A percentile compares a stretch with the other conserved stretches of the same genome.
Evolutionary conservation across 306 rosid species (phyloP).

Genomic region (Prunus padus): DNA sequence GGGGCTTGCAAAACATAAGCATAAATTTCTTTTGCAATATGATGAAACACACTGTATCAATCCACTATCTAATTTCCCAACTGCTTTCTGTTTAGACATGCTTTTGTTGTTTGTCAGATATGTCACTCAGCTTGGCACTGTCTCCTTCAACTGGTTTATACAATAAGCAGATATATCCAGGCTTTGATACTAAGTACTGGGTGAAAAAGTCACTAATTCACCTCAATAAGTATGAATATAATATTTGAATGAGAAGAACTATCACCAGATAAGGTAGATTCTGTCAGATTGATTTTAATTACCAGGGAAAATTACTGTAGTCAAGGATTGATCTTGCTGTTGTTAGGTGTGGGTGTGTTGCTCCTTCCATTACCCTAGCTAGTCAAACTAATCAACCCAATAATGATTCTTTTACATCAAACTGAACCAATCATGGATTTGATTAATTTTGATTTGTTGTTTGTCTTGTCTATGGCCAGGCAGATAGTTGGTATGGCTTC

Average conservation of each 20-base stretch:
- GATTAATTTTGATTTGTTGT: neutral
- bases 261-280: neutral
- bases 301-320: neutral
- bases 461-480: neutral
- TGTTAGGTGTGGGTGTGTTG: too few relatives aligned
- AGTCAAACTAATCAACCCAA: neutral
- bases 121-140: neutral
- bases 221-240: neutral
- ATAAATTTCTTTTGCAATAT: too few relatives aligned
- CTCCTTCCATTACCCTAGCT: neutral
- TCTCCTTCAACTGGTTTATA: neutral
- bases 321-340: too few relatives aligned
- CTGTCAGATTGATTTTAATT: too few relatives aligned
- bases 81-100: too few relatives aligned
- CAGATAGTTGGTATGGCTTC: neutral
- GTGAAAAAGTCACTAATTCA: neutral
- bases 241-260: neutral
- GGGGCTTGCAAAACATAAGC: too few relatives aligned
- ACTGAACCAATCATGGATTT: neutral
- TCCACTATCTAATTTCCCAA: neutral
- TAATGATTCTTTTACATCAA: neutral
- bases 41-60: neutral
- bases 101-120: neutral
- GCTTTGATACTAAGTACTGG: too few relatives aligned
- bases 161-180: too few relatives aligned